These are phyloP conservation scores for Cryptococcus hybrid DNA, from an alignment of 1,284 basidiomycete genomes.

Conservation along the genomic window DNA sequence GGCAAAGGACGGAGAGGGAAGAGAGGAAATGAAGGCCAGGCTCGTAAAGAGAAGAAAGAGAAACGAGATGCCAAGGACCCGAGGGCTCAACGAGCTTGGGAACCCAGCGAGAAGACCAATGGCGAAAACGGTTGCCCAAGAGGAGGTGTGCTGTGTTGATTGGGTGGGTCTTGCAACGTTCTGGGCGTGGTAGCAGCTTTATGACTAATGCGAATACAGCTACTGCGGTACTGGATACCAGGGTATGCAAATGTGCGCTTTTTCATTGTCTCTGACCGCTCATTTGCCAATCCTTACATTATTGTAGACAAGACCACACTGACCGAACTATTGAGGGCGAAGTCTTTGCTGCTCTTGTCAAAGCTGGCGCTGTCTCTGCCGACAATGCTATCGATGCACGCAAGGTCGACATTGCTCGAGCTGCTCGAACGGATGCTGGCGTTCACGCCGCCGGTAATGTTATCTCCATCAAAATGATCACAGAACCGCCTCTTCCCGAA, in stretches of 20 bases:
- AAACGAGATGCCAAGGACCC: slow-evolving; percentile 6
- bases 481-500: slow-evolving; percentile 65
- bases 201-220: slow-evolving; percentile 9
- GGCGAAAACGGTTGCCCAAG: slow-evolving; percentile 52
- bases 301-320: slow-evolving; percentile 38
- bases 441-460: slow-evolving; percentile 94
- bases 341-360: slow-evolving; percentile 82
- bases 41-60: slow-evolving; percentile 6
- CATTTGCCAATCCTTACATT: neutral
- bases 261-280: neutral
- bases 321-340: slow-evolving; percentile 86
- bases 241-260: slow-evolving; percentile 91
- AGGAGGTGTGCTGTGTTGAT: slow-evolving; percentile 57
- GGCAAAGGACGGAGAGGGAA: neutral
- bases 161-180: slow-evolving; percentile 46
- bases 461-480: slow-evolving; percentile 85
- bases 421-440: slow-evolving; percentile 94
- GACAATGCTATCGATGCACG: slow-evolving; percentile 90
- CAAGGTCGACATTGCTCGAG: slow-evolving; percentile 82
- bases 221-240: slow-evolving; percentile 63
- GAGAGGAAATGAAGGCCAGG: neutral
- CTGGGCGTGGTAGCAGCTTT: neutral
- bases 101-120: slow-evolving; percentile 11
- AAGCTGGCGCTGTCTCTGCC: slow-evolving; percentile 83
- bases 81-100: slow-evolving; percentile 12